Evolutionary conservation across 768 basidiomycete species (phyloP).

Genomic region (Pisolithus microcarpus): DNA sequence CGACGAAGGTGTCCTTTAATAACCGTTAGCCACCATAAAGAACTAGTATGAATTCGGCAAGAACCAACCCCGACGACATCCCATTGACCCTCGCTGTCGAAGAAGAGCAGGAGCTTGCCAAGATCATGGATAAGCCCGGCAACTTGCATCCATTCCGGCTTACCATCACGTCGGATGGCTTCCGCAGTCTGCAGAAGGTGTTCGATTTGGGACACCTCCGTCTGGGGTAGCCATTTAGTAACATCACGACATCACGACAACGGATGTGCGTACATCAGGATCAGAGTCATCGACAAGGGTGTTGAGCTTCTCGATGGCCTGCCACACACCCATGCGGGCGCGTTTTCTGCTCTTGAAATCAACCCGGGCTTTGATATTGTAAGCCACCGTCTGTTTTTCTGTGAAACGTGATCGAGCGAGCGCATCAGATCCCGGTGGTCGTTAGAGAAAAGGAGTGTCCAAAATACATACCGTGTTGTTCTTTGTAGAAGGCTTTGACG

Average conservation of each 20-base stretch:
- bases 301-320: conserved; percentile 81
- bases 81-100: conserved; percentile 88
- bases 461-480: conserved; percentile 56
- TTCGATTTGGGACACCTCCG: conserved; percentile 76
- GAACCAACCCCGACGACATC: conserved; percentile 79
- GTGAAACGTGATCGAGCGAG: conserved; percentile 1
- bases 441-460: too few species aligned
- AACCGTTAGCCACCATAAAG: conserved; percentile 2
- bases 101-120: conserved; percentile 80
- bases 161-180: conserved; percentile 77
- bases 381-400: conserved; percentile 86
- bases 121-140: conserved; percentile 84
- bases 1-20: conserved; percentile 61
- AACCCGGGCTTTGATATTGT: conserved; percentile 72
- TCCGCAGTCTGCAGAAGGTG: conserved; percentile 91
- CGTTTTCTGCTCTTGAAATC: conserved; percentile 62
- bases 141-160: conserved; percentile 91
- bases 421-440: not conserved
- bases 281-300: conserved; percentile 88
- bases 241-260: not conserved
- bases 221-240: conserved; percentile 35
- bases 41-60: not conserved
- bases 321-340: conserved; percentile 79
- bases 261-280: conserved; percentile 53
- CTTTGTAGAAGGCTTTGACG: conserved; percentile 70